phyloP scores from a whole-genome alignment of 1,139 yeast genomes.

The Kodamaea anthophila region DNA sequence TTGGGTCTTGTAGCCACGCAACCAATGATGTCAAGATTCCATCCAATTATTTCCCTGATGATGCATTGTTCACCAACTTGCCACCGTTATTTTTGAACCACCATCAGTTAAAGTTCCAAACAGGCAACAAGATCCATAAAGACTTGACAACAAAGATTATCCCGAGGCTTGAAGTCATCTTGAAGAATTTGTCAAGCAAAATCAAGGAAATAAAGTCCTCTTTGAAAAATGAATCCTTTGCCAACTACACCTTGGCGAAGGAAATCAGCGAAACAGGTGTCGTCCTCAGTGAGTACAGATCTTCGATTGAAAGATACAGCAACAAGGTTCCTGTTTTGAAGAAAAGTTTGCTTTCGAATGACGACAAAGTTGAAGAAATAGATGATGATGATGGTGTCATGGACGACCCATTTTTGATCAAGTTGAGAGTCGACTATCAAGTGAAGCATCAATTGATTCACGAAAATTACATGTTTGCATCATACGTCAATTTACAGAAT shows the following conservation, averaged over 20 bases:
- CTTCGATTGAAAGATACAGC: conserved; percentile 31
- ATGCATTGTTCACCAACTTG: conserved; percentile 29
- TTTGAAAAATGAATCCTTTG: conserved; percentile 39
- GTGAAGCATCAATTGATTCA: conserved; percentile 37
- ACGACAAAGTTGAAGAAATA: conserved; percentile 14
- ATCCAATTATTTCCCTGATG: conserved; percentile 39
- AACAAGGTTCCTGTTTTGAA: conserved; percentile 23
- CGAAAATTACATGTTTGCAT: conserved; percentile 42
- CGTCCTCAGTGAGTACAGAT: conserved; percentile 25
- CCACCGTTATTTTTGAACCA: conserved; percentile 34
- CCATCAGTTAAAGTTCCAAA: conserved; percentile 26
- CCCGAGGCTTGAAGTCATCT: conserved; percentile 34
- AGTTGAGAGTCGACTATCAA: conserved; percentile 37
- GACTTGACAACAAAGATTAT: conserved; percentile 31
- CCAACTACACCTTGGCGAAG: conserved; percentile 29
- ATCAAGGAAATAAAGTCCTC: conserved; percentile 40
- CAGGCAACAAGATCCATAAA: conserved; percentile 25
- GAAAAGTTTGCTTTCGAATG: conserved; percentile 15
- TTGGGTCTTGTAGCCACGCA: conserved; percentile 2
- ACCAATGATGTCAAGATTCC: conserved; percentile 32
- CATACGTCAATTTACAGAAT: conserved; percentile 38
- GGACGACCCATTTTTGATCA: conserved; percentile 41
- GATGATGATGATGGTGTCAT: conserved; percentile 22
- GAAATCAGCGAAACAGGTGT: conserved; percentile 40
- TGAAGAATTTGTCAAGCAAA: conserved; percentile 32